A percentile compares a stretch with the other conserved stretches of the same genome.
phyloP scores from a whole-genome alignment of 2,329 filamentous ascomycete species.

The Trichoderma endophyticum region DNA sequence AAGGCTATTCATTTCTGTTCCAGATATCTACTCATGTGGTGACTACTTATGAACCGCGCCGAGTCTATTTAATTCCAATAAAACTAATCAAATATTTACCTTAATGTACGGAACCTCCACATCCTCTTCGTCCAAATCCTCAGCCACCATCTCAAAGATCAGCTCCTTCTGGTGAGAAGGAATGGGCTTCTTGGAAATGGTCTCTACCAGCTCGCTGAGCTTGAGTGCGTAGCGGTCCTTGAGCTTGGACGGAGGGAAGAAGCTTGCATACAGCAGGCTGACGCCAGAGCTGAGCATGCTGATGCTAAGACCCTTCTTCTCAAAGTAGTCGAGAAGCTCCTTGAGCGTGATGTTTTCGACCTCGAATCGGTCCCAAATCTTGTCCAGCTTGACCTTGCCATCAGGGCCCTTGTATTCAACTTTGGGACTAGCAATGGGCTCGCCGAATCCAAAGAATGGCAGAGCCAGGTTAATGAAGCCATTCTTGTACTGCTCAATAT shows the following conservation, averaged over 20 bases:
- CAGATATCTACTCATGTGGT: constrained; percentile 3
- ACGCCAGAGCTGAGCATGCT: constrained; percentile 98
- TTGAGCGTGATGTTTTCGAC: constrained; percentile 78
- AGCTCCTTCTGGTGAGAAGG: constrained; percentile 91
- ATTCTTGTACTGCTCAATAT: constrained; percentile 99
- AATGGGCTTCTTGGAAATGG: constrained; percentile 87
- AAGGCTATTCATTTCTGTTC: neutral
- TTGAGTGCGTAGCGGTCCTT: constrained; percentile 81
- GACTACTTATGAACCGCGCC: neutral
- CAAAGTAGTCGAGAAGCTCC: constrained; percentile 80
- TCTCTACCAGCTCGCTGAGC: constrained; percentile 83
- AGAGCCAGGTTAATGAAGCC: constrained; percentile 95
- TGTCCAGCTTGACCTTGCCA: constrained; percentile 82
- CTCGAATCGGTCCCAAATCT: constrained; percentile 98
- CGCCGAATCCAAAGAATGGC: constrained; percentile 97
- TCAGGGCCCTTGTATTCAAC: constrained; percentile 79
- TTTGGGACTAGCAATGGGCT: constrained; percentile 92
- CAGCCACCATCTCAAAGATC: constrained; percentile 93
- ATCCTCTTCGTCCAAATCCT: constrained; percentile 85
- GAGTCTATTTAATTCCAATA: constrained; percentile 2
- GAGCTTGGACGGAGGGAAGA: constrained; percentile 75
- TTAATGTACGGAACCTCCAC: constrained; percentile 97
- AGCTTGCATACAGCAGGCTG: constrained; percentile 88
- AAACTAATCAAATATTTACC: constrained; percentile 55
- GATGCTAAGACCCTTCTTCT: constrained; percentile 74